These are phyloP conservation scores for Ogataea polymorpha DNA, from an alignment of 805 yeast species.

Conservation along the genomic window DNA sequence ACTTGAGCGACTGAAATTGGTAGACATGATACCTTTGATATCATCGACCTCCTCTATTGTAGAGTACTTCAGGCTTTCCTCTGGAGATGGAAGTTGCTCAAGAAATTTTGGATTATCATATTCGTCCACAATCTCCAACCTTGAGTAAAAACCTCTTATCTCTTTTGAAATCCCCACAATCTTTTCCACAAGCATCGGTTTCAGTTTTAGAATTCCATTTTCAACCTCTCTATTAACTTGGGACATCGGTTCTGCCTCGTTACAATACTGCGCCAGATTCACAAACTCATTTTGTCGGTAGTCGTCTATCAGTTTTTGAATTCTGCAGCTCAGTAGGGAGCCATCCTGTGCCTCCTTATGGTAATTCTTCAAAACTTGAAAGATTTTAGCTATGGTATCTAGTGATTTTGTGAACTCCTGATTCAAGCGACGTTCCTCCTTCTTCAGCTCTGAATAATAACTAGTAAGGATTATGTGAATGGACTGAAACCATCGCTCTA, in stretches of 20 bases:
- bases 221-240: slow-evolving; percentile 23
- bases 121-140: slow-evolving; percentile 22
- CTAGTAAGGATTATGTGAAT: slow-evolving; percentile 4
- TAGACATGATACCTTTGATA: slow-evolving; percentile 25
- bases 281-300: slow-evolving; percentile 18
- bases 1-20: slow-evolving; percentile 27
- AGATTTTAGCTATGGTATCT: slow-evolving; percentile 27
- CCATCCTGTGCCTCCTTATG: slow-evolving; percentile 16
- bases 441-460: slow-evolving; percentile 12
- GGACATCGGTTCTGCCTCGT: slow-evolving; percentile 23
- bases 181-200: slow-evolving; percentile 27
- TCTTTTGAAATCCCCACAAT: slow-evolving; percentile 22
- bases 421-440: slow-evolving; percentile 17
- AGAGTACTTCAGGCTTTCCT: slow-evolving; percentile 19
- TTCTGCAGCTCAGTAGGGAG: slow-evolving; percentile 15
- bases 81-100: slow-evolving; percentile 25
- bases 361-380: slow-evolving; percentile 14
- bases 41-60: slow-evolving; percentile 22
- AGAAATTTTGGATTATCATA: slow-evolving; percentile 17
- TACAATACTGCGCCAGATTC: slow-evolving; percentile 20
- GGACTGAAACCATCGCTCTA: slow-evolving; percentile 15
- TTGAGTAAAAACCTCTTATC: slow-evolving; percentile 23
- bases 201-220: slow-evolving; percentile 19
- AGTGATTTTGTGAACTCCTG: slow-evolving; percentile 24
- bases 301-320: slow-evolving; percentile 22